Evolutionary conservation across 148 eudicot genomes (phyloP), one percentile per base, ranked within the genome.

Genomic region (Amaranthus palmeri): DNA sequence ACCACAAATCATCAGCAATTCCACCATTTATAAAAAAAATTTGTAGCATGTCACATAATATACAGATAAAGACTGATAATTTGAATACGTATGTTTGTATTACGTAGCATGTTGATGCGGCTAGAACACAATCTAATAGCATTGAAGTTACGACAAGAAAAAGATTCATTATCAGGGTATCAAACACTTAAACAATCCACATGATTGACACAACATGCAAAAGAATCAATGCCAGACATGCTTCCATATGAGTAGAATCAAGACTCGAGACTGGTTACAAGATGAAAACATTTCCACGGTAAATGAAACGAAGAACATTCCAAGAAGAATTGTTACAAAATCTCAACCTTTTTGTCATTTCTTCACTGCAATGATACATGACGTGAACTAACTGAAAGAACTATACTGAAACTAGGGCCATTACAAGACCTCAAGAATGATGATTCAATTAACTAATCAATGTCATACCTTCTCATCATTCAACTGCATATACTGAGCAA

Each of bases 401-500:
- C 68, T 40, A 61, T 40, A 41, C 25, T 42, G 12, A 10, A 73
- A 9, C 51, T n/a, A 10, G 9, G 2, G 14, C 11, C 47, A 54
- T 50, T 25, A 7, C 10, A 52, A 10, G 65, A 44, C 66, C 67
- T 51, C 12, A 36, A 25, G 36, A 17, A 72, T 13, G 67, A 55
- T 41, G 17, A 11, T 54, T 55, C n/a, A 41, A 14, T 52, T 46
- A 57, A 36, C 42, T 10, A 61, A 59, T 61, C 7, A 53, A 66
- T 51, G 69, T 61, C 85, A 78, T 86, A 95, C 98, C 97, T 86
- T 82, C 54, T 78, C 80, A 66, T 83, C 90, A 77, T 82, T 91
- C 68, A 95, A 89, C 72, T 85, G 82, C 98, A 95, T 91, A 78
- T 89, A 88, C 80, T 91, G 86, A 66, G 74, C 79, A 66, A 89